These are phyloP conservation scores for Boletus speciosus DNA, from an alignment of 768 basidiomycete genomes.

Conservation along the genomic window DNA sequence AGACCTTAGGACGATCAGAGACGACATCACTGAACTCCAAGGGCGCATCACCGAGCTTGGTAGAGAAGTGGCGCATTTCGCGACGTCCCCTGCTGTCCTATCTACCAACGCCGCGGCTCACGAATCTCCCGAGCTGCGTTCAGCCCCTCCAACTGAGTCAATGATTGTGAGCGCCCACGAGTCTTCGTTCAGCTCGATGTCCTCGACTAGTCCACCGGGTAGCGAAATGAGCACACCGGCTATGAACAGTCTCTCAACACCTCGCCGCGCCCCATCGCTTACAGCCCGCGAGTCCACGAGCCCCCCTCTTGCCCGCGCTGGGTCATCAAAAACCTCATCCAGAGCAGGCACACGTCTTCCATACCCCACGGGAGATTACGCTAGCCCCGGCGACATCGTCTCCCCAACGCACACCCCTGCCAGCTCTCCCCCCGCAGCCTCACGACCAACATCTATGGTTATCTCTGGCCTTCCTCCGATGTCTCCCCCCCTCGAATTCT, in stretches of 20 bases:
- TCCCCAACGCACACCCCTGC: constrained; percentile 36
- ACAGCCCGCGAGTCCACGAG: constrained; percentile 64
- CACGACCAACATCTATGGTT: constrained; percentile 41
- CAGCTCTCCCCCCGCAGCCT: constrained; percentile 42
- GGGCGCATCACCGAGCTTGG: constrained; percentile 73
- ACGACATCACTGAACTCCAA: constrained; percentile 70
- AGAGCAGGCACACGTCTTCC: constrained; percentile 52
- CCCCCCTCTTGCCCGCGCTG: constrained; percentile 53
- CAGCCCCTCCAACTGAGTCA: constrained; percentile 46
- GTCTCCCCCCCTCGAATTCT: constrained; percentile 23
- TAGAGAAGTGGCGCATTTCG: constrained; percentile 74
- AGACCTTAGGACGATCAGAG: constrained; percentile 54
- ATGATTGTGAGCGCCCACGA: constrained; percentile 36
- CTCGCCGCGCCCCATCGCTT: constrained; percentile 30
- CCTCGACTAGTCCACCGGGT: constrained; percentile 13
- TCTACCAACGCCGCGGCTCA: constrained; percentile 47
- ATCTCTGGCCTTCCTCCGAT: constrained; percentile 44
- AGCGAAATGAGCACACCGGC: constrained; percentile 14
- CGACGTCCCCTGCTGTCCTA: constrained; percentile 43
- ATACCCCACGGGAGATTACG: constrained; percentile 82
- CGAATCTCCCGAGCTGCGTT: constrained; percentile 43
- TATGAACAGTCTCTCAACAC: constrained; percentile 22
- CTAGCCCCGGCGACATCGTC: constrained; percentile 54
- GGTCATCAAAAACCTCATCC: constrained; percentile 30
- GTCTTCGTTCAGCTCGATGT: constrained; percentile 20